Base-by-base conservation (phyloP, 2,329 filamentous ascomycete species). In the Aspergillus clavatus region DNA sequence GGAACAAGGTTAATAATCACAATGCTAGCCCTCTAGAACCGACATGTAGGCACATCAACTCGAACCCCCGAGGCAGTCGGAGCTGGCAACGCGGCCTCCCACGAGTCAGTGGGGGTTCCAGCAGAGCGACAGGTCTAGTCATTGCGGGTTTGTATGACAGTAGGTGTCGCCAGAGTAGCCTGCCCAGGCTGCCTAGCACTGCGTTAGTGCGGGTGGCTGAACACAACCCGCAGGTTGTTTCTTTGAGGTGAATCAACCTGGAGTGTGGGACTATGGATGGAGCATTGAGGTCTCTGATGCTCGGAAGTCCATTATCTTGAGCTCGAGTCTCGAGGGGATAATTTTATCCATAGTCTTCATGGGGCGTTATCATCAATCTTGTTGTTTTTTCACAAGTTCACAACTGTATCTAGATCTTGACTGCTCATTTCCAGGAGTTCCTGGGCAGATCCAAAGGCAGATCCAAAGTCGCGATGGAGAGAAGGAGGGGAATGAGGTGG, bases 111-210 rank as follows among this genome's bases (percentile, higher is more conserved):
- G 33, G 23, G 43, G 40, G 27, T 14, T 31, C 6, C n/a, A 31
- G 28, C 3, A 2, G 12, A 16, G n/a, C 12, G 3, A 12, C 7
- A 8, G 7, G 28, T 31, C 28, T 31, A 8, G 28, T 14, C n/a
- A 7, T 31, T 16, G 35, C 48, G 36, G 29, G 38, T 42, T n/a
- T 14, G 16, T 41, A 51, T 56, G 47, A 52, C 51, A 49, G 50
- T 49, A 57, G 47, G 45, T 29, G 14, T 38, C 33, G 43, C 38
- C 43, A 42, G 28, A 47, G 36, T 39, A 33, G 10, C 38, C 29
- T 38, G 29, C 31, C 19, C 24, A n/a, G n/a, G n/a, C n/a, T n/a
- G n/a, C n/a, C n/a, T n/a, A 29, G 45, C 47, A 51, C 29, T 39
- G 47, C 23, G 43, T 38, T 38, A 40, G 23, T 37, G 29, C 36